These are phyloP conservation scores for Isatis tinctoria DNA, from an alignment of 345 rosid genomes.

Conservation along the genomic window DNA sequence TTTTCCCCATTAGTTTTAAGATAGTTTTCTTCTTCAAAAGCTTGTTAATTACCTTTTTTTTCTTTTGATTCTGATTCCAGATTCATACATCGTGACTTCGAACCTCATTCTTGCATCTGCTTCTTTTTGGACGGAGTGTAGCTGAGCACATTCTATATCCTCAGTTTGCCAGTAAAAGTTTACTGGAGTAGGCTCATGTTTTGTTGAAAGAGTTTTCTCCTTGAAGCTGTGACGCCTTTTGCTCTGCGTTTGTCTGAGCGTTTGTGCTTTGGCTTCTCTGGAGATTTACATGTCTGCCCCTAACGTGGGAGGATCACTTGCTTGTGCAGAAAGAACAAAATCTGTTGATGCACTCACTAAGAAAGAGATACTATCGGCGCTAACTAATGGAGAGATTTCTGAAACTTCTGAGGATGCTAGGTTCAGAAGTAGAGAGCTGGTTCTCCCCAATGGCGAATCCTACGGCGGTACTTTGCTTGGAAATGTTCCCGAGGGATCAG, in stretches of 20 bases:
- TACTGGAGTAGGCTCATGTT: conserved; percentile 1
- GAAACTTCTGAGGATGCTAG: conserved; percentile 50
- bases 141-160: conserved; percentile 13
- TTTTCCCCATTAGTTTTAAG: neutral
- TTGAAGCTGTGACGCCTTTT: conserved; percentile 25
- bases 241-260: conserved; percentile 24
- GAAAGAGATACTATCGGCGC: conserved; percentile 34
- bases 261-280: conserved; percentile 34
- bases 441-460: conserved; percentile 62
- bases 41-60: neutral
- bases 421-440: conserved; percentile 62
- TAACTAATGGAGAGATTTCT: conserved; percentile 50
- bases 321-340: conserved; percentile 66
- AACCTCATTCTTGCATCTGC: conserved; percentile 24
- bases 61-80: conserved; percentile 21
- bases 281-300: conserved; percentile 90
- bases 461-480: conserved; percentile 77
- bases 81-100: conserved; percentile 23
- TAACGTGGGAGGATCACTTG: conserved; percentile 45
- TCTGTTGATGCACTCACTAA: conserved; percentile 55
- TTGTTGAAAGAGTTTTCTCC: conserved; percentile 25
- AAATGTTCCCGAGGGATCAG: conserved; percentile 75
- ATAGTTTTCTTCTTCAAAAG: neutral
- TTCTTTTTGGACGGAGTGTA: conserved; percentile 12
- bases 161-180: neutral